Evolutionary conservation across 768 basidiomycete species (phyloP).

Genomic region (Xerocomellus chrysenteron): DNA sequence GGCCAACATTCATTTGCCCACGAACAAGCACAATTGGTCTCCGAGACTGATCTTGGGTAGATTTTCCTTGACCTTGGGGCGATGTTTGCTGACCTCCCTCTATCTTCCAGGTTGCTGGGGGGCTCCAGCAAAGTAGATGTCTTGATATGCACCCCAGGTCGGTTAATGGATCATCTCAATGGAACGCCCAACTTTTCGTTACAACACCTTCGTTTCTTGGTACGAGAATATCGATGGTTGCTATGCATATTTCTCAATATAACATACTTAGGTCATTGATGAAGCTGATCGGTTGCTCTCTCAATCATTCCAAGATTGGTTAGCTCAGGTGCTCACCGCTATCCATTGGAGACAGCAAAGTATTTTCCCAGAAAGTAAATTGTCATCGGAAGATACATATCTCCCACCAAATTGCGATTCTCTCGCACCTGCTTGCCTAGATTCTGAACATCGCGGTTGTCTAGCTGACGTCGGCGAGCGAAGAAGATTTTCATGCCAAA

Average conservation of each 20-base stretch:
- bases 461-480: conserved; percentile 56
- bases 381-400: conserved; percentile 5
- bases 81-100: background rate
- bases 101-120: conserved; percentile 57
- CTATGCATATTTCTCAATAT: background rate
- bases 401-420: conserved; percentile 36
- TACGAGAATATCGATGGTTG: conserved; percentile 36
- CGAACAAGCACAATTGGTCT: conserved; percentile 81
- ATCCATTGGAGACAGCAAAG: conserved; percentile 44
- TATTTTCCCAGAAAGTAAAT: background rate
- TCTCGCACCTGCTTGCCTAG: conserved; percentile 60
- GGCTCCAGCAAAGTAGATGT: conserved; percentile 93
- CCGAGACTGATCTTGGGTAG: conserved; percentile 54
- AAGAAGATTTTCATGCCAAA: conserved; percentile 76
- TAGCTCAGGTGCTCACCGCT: conserved; percentile 78
- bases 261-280: conserved; percentile 74
- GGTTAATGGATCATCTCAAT: conserved; percentile 90
- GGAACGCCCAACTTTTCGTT: conserved; percentile 88
- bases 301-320: conserved; percentile 96
- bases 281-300: conserved; percentile 96
- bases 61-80: conserved; percentile 11
- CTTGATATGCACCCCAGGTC: conserved; percentile 92
- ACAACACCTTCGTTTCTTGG: conserved; percentile 94
- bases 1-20: conserved; percentile 94
- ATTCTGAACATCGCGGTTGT: conserved; percentile 15